phyloP scores from a whole-genome alignment of 495 filamentous ascomycete species.

The Hypoxylon cercidicola region DNA sequence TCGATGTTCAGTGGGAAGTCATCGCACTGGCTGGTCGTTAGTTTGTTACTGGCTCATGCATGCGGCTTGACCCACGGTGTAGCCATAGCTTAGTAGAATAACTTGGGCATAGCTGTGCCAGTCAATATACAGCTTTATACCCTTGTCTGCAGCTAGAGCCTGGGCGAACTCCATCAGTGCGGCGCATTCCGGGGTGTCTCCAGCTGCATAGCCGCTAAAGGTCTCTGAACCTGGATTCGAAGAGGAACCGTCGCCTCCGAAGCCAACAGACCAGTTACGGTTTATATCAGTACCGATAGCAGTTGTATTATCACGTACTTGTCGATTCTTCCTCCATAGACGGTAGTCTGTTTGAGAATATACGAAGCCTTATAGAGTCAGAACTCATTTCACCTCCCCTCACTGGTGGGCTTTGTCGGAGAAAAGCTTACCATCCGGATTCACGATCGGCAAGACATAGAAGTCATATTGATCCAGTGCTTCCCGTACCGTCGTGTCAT shows the following conservation, averaged over 20 bases:
- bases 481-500: constrained; percentile 51
- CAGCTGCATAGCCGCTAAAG: constrained; percentile 57
- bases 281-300: constrained; percentile 71
- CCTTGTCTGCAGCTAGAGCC: constrained; percentile 50
- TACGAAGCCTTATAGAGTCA: constrained; percentile 59
- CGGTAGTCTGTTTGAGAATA: constrained; percentile 69
- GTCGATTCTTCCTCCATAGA: constrained; percentile 74
- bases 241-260: constrained; percentile 60
- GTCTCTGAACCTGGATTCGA: constrained; percentile 64
- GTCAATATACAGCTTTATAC: constrained; percentile 70
- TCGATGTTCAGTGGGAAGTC: constrained; percentile 56
- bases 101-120: constrained; percentile 69
- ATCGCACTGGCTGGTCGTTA: too few species aligned
- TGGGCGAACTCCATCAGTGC: constrained; percentile 48
- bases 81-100: constrained; percentile 50
- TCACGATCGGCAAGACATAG: constrained; percentile 70
- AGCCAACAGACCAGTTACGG: constrained; percentile 67
- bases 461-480: constrained; percentile 70
- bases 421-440: constrained; percentile 64
- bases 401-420: too few species aligned
- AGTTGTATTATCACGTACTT: constrained; percentile 51
- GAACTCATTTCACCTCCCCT: too few species aligned
- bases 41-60: too few species aligned
- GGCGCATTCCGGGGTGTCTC: constrained; percentile 29
- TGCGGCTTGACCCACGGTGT: too few species aligned